Evolutionary conservation across 2,329 filamentous ascomycete species (phyloP), one percentile per base, ranked within the genome.

Genomic region (Neoascochyta sp.): DNA sequence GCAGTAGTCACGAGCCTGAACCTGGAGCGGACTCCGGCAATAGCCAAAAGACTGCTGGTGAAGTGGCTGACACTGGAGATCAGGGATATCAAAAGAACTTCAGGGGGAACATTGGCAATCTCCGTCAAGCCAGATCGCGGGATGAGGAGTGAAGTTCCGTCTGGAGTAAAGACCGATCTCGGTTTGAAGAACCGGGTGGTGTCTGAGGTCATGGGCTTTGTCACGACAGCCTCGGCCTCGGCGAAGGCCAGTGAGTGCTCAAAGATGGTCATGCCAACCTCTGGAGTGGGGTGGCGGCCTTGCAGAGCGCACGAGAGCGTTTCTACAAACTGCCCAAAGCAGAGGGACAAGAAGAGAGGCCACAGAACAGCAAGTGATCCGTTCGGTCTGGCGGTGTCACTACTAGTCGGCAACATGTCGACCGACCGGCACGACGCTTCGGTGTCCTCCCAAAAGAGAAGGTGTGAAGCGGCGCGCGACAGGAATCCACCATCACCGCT

Each of bases 221-320:
- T 81, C 24, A 95, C 81, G 43, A 89, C 84, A 16, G 86, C 83
- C 60, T 98, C 92, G 7, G 90, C 90, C 63, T 98, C 92, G 8
- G 90, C 87, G 65, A 96, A 98, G 3, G 90, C 90, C 7, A 98
- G 71, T 0, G 89, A 95, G 55, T 95, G 89, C 59, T 98, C 92
- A 52, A 96, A 95, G 2, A 95, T 76, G 0, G 89, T 95, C 86
- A 96, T 95, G 11, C 88, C 89, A 1, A 87, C 93, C 64, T 96
- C 92, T 0, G 86, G 83, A 41, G 84, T 78, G 0, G 86, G 76
- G 3, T 79, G 76, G 3, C 84, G 79, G 17, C 90, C 90, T 60
- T 95, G 87, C 5, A 96, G 74, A 7, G 90, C 86, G 60, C 87
- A 94, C 4, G 83, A 83, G 7, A 96, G 67, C 0, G 86, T 92